A percentile compares a stretch with the other conserved stretches of the same genome.
Evolutionary conservation across 2,329 filamentous ascomycete species (phyloP).

Genomic region (Fusarium sp.): DNA sequence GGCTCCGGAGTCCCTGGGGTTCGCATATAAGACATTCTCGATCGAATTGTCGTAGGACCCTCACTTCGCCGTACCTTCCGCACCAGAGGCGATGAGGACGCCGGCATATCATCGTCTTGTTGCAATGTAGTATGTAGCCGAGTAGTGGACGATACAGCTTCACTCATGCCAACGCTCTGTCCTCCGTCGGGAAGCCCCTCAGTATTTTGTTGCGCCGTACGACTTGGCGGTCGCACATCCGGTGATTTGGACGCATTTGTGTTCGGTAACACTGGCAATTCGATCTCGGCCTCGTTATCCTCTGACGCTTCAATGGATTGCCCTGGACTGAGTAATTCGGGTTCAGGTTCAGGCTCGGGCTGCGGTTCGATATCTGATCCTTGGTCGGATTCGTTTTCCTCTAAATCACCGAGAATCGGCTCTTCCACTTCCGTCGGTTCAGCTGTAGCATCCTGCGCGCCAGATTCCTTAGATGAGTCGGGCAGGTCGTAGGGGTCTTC

Average conservation of each 20-base stretch:
- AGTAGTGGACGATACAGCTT: conserved; percentile 56
- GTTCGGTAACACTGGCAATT: conserved; percentile 43
- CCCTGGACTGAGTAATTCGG: conserved; percentile 28
- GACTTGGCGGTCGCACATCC: conserved; percentile 27
- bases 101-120: conserved; percentile 49
- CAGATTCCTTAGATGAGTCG: conserved; percentile 51
- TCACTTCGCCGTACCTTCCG: conserved; percentile 58
- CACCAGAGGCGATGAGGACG: conserved; percentile 59
- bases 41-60: conserved; percentile 50
- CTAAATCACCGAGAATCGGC: background rate
- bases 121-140: conserved; percentile 59
- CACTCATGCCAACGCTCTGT: conserved; percentile 55
- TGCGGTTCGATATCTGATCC: background rate
- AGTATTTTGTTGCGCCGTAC: conserved; percentile 42
- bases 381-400: conserved; percentile 3
- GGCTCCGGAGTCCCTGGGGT: conserved; percentile 36
- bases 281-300: conserved; percentile 33
- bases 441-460: conserved; percentile 26
- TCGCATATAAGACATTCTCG: conserved; percentile 46
- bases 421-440: conserved; percentile 18
- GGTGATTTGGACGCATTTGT: conserved; percentile 20
- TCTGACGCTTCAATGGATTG: conserved; percentile 13
- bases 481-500: conserved; percentile 50
- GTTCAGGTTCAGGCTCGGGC: background rate
- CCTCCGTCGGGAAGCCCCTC: conserved; percentile 67